A percentile compares a stretch with the other conserved stretches of the same genome.
phyloP scores from a whole-genome alignment of 768 basidiomycete species.

The Lactarius psammicola region DNA sequence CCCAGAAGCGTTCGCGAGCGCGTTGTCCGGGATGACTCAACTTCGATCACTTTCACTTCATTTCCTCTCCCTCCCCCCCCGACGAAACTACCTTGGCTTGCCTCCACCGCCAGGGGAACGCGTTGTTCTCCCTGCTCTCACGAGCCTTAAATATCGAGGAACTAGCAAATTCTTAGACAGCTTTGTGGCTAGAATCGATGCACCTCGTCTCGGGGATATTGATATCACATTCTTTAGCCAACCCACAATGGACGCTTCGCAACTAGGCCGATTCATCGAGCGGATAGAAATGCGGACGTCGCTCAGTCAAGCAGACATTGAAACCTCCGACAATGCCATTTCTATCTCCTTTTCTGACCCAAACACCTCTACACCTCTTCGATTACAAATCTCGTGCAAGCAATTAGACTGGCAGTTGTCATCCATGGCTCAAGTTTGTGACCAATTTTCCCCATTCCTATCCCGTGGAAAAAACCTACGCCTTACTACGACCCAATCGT shows the following conservation, averaged over 20 bases:
- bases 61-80: neutral
- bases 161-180: neutral
- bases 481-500: neutral
- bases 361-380: neutral
- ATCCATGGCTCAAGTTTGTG: neutral
- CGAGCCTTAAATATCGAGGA: neutral
- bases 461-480: neutral
- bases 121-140: neutral
- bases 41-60: neutral
- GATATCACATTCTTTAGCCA: neutral
- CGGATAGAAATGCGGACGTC: neutral
- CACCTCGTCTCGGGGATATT: neutral
- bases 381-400: neutral
- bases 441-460: neutral
- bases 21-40: neutral
- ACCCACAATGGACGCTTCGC: neutral
- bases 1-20: neutral
- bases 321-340: neutral
- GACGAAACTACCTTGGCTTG: fast-evolving
- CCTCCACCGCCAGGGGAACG: neutral
- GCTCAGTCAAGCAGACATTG: neutral
- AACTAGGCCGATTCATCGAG: neutral
- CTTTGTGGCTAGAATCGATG: neutral
- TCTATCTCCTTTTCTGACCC: neutral
- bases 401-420: neutral